Percentiles rank a stretch among this genome's conserved stretches.
Conservation (phyloP, 2,329 filamentous ascomycete genomes). For the Fusarium subglutinans region DNA sequence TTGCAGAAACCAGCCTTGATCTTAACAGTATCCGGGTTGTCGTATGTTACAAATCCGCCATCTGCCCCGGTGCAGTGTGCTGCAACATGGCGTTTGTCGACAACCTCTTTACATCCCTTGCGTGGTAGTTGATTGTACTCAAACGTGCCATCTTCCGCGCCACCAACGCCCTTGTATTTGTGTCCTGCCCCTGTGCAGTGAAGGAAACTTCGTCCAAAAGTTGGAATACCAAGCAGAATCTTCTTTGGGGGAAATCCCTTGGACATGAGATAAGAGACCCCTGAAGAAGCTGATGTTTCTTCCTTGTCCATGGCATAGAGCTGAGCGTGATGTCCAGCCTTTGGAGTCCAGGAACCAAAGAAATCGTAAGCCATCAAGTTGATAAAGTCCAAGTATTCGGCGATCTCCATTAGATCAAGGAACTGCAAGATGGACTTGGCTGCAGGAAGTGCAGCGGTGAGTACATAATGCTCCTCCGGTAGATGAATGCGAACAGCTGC, state of each 20-base stretch:
- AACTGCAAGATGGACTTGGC: slow-evolving; percentile 71
- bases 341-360: slow-evolving; percentile 73
- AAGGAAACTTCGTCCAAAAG: slow-evolving; percentile 79
- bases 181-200: slow-evolving; percentile 72
- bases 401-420: slow-evolving; percentile 71
- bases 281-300: slow-evolving; percentile 72
- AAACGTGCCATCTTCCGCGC: slow-evolving; percentile 72
- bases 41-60: slow-evolving; percentile 82
- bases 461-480: slow-evolving; percentile 72
- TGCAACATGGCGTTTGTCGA: slow-evolving; percentile 74
- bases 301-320: slow-evolving; percentile 70
- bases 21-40: slow-evolving; percentile 79
- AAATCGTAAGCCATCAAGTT: slow-evolving; percentile 88
- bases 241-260: slow-evolving; percentile 75
- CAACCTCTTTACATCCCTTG: slow-evolving; percentile 68
- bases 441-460: slow-evolving; percentile 78
- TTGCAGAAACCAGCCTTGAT: slow-evolving; percentile 79
- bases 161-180: slow-evolving; percentile 62
- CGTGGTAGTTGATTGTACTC: slow-evolving; percentile 77
- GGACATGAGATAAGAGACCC: slow-evolving; percentile 71
- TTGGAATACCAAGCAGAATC: slow-evolving; percentile 78
- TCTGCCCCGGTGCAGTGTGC: slow-evolving; percentile 78
- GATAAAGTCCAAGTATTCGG: slow-evolving; percentile 75
- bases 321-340: slow-evolving; percentile 79
- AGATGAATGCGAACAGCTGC: slow-evolving; percentile 72